phyloP scores from a whole-genome alignment of 1,284 basidiomycete genomes.

The Melanopsichium pennsylvanicum region DNA sequence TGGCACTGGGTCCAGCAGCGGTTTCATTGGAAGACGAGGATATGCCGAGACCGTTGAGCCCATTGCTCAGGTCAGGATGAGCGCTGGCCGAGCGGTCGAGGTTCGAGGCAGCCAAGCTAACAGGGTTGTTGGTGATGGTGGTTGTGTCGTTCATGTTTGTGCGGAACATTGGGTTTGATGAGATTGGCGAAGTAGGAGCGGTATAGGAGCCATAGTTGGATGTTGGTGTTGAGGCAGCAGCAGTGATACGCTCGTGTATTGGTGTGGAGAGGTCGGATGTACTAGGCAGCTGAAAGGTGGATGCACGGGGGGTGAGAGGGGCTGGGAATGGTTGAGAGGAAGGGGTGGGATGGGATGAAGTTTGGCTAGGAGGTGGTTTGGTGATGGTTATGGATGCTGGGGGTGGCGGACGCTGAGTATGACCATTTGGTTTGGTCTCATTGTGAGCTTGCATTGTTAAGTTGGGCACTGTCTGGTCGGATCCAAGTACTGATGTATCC shows the following conservation, averaged over 20 bases:
- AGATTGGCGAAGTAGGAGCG: constrained; percentile 20
- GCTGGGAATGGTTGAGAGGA: constrained; percentile 18
- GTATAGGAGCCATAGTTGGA: constrained; percentile 17
- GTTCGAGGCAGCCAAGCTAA: background rate
- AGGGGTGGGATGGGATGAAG: constrained; percentile 1
- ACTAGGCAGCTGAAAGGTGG: constrained; percentile 18
- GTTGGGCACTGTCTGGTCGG: too few relatives aligned
- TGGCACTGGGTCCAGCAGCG: constrained; percentile 1
- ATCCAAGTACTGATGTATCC: too few relatives aligned
- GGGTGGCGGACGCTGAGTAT: too few relatives aligned
- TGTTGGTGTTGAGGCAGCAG: background rate
- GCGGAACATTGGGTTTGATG: constrained; percentile 21
- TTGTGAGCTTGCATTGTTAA: too few relatives aligned
- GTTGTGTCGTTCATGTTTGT: constrained; percentile 15
- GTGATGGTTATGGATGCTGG: too few relatives aligned
- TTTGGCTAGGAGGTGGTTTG: too few relatives aligned
- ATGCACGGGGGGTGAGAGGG: constrained; percentile 25
- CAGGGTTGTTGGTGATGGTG: background rate
- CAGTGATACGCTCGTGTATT: background rate
- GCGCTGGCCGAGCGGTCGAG: constrained; percentile 24
- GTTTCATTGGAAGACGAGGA: constrained; percentile 2
- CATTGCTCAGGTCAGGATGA: constrained; percentile 19
- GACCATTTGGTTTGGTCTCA: too few relatives aligned
- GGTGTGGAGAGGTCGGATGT: background rate
- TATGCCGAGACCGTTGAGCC: constrained; percentile 37